Evolutionary conservation across 2,329 filamentous ascomycete species (phyloP).

Genomic region (Aspergillus sp.): DNA sequence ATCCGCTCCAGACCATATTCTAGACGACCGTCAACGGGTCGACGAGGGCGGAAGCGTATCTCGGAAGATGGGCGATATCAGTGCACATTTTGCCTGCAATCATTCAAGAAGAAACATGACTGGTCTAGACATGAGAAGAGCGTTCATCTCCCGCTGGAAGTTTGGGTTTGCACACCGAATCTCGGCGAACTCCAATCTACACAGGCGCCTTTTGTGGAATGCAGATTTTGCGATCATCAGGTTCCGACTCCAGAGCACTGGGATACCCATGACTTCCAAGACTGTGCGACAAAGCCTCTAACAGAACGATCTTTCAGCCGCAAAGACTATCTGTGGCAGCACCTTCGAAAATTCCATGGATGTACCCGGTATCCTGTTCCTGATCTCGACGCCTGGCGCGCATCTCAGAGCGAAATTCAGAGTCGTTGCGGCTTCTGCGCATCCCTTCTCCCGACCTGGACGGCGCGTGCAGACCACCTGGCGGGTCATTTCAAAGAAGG

Average conservation of each 20-base stretch:
- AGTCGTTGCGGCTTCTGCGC: constrained; percentile 60
- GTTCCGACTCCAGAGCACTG: constrained; percentile 53
- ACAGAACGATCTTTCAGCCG: constrained; percentile 59
- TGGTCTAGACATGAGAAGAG: constrained; percentile 58
- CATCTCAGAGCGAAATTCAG: constrained; percentile 55
- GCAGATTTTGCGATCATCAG: constrained; percentile 55
- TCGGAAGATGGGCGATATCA: constrained; percentile 37
- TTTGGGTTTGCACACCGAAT: constrained; percentile 40
- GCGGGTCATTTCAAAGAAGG: constrained; percentile 61
- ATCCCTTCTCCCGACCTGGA: constrained; percentile 54
- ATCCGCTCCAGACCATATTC: constrained; percentile 29
- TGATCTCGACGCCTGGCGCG: constrained; percentile 61
- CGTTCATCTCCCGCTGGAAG: constrained; percentile 54
- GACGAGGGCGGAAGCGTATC: constrained; percentile 12
- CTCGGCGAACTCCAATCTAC: constrained; percentile 21
- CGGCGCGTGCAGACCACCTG: constrained; percentile 57
- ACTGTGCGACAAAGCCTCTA: constrained; percentile 56
- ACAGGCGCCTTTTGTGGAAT: constrained; percentile 29
- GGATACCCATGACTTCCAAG: constrained; percentile 57
- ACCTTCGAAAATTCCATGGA: constrained; percentile 59
- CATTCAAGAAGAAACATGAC: constrained; percentile 56
- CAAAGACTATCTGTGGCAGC: constrained; percentile 62
- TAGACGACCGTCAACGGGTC: constrained; percentile 14
- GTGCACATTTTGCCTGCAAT: constrained; percentile 56
- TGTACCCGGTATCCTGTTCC: constrained; percentile 55